These are phyloP conservation scores for Leccinum fallax DNA, from an alignment of 1,284 basidiomycete genomes.

Conservation along the genomic window DNA sequence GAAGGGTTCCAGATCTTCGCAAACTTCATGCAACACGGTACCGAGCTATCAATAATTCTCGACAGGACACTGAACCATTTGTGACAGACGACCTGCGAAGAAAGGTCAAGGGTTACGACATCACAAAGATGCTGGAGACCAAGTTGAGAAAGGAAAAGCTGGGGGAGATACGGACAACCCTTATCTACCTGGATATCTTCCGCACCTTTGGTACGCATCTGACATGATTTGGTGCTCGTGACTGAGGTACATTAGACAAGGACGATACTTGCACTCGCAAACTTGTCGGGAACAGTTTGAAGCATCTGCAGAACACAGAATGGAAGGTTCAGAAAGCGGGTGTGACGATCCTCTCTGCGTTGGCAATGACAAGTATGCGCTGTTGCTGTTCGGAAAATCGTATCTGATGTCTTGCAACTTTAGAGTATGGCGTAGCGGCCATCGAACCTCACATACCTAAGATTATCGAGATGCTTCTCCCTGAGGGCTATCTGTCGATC, in stretches of 20 bases:
- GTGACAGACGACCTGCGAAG: conserved; percentile 20
- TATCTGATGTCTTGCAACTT: background rate
- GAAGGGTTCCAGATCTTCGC: conserved; percentile 33
- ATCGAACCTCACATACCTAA: conserved; percentile 15
- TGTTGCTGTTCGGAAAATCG: background rate
- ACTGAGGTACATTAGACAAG: conserved; percentile 7
- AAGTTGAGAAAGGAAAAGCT: conserved; percentile 19
- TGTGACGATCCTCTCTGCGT: conserved; percentile 25
- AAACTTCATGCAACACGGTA: conserved; percentile 27
- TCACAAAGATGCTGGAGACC: conserved; percentile 17
- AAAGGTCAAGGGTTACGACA: conserved; percentile 13
- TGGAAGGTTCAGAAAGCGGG: conserved; percentile 32
- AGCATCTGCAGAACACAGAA: background rate
- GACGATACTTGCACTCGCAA: conserved; percentile 7
- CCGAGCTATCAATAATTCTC: background rate
- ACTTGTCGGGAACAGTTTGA: conserved; percentile 18
- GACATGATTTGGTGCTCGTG: background rate
- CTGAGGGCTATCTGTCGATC: background rate
- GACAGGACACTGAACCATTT: conserved; percentile 1
- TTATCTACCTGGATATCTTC: conserved; percentile 29
- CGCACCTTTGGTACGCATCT: conserved; percentile 15
- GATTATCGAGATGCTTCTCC: conserved; percentile 23
- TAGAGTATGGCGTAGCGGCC: conserved; percentile 20
- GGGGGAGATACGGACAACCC: conserved; percentile 25
- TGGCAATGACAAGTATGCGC: conserved; percentile 24